Evolutionary conservation across 805 yeast species (phyloP), one percentile per base, ranked within the genome.

Genomic region (Priceomyces fermenticarens): DNA sequence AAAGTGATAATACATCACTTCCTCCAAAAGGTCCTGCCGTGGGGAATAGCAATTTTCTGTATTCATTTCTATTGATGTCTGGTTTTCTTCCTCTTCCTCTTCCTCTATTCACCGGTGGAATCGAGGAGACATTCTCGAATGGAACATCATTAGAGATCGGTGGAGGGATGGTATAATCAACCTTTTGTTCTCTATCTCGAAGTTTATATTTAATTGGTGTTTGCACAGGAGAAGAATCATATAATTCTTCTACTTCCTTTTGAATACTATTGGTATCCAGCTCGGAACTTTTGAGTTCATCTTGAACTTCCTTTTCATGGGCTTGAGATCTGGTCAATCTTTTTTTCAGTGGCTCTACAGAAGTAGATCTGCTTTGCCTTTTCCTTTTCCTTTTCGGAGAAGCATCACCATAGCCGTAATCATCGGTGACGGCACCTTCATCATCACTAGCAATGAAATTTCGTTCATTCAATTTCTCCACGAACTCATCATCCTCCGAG

Each of bases 1-100:
- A 88, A 25, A 91, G 67, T 0, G 97, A 84, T 6, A 82, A 76
- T 1, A 88, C 95, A 57, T 91, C 97, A 45, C 91, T 83, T 15
- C 99, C 99, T 23, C 99, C 99, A 70, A 91, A 91, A 1, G 99
- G 99, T 0, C 99, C 99, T 11, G 89, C 88, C 0, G 97, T 91
- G 5, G 97, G 95, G 55, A 86, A 90, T 30, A 93, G 65, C 31
- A 96, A 75, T 54, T 89, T 75, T 31, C 85, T 58, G 40, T 60
- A 66, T 32, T 69, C 75, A 20, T 74, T 77, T 33, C 77, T 78
- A 39, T 55, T 56, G 12, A 69, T 57, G 5, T 64, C 55, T 13
- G 72, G 63, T n/a, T 66, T 62, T 31, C 73, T 60, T 33, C 65
- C 51, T 48, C 73, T 67, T 12, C 73, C 65, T 25, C 64, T 62